phyloP scores from a whole-genome alignment of 768 basidiomycete genomes.

The Amanita brunnescens region DNA sequence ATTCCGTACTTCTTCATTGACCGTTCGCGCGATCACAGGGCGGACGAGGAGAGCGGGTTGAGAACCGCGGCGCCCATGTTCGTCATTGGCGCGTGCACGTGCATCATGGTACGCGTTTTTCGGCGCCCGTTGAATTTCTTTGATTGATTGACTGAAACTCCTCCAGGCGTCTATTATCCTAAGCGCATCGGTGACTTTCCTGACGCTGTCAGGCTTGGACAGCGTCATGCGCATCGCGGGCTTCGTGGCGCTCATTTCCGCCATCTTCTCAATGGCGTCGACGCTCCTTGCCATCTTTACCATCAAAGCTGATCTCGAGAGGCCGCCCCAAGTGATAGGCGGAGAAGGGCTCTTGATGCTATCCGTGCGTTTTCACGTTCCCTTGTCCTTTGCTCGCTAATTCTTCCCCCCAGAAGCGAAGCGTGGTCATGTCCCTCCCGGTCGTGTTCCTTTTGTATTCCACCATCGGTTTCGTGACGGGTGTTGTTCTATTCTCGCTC shows the following conservation, averaged over 20 bases:
- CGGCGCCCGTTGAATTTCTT: too few species aligned
- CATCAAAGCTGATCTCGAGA: conserved; percentile 58
- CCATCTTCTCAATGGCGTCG: conserved; percentile 60
- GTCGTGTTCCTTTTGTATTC: conserved; percentile 68
- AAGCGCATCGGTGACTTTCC: conserved; percentile 75
- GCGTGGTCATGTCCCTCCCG: conserved; percentile 62
- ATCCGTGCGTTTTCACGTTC: too few species aligned
- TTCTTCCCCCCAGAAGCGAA: too few species aligned
- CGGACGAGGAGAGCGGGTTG: conserved; percentile 55
- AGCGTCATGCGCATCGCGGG: conserved; percentile 53
- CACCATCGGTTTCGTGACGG: conserved; percentile 58
- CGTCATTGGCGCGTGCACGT: conserved; percentile 55
- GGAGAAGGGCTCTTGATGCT: conserved; percentile 47
- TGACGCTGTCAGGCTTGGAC: conserved; percentile 70
- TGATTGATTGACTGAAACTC: too few species aligned
- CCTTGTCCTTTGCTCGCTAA: too few species aligned
- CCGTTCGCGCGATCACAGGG: conserved; percentile 36
- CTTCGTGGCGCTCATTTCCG: conserved; percentile 60
- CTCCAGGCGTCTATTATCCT: conserved; percentile 77
- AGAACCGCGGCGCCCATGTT: conserved; percentile 48
- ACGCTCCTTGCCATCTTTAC: conserved; percentile 63
- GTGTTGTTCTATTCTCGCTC: conserved; percentile 58
- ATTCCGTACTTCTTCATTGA: conserved; percentile 71
- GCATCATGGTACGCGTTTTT: conserved; percentile 44
- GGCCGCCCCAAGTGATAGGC: conserved; percentile 39